Base-by-base conservation (phyloP, 805 yeast genomes). In the Candida dajiaensis region DNA sequence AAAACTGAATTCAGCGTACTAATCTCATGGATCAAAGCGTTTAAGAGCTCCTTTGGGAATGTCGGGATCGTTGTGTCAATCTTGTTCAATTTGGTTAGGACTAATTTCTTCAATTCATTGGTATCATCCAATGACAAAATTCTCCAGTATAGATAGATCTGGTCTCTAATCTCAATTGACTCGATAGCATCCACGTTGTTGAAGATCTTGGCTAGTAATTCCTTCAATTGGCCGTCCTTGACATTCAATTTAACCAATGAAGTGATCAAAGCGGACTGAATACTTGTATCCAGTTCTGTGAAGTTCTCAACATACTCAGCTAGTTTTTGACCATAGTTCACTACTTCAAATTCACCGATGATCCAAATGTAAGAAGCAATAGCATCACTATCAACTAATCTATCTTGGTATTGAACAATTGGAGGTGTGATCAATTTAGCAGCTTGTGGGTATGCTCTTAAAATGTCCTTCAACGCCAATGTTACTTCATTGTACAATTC, bases 1-100 rank as follows among this genome's bases (percentile, higher is more conserved):
- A 88, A 88, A 2, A 94, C 94, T 0, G 97, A 88, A 35, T 96
- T 83, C 50, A 94, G 74, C 9, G 94, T 84, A 3, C 95, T 82
- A 46, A 92, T 67, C 61, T 92, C 96, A n/a, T 69, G 62, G 26
- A 92, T 60, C 42, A 94, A 72, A 51, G 80, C 83, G 38, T 81
- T 78, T 47, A 90, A 73, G 5, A 89, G 71, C 20, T 71, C 73
- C 0, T 87, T 83, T 37, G 88, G 81, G 57, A 90, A 83, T 18
- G 73, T 66, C 38, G 89, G 83, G 26, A 90, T 78, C 2, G 89
- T 83, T 2, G 88, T 76, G 39, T 79, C 76, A 48, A 94, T 78
- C 10, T 80, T 77, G 12, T 96, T 95, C 46, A 86, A 69, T 50
- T 76, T 77, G 11, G 80, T 72, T 48, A 83, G 65, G 25, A 88